Conservation (phyloP, 768 basidiomycete species). For the Asterophora lycoperdoides region DNA sequence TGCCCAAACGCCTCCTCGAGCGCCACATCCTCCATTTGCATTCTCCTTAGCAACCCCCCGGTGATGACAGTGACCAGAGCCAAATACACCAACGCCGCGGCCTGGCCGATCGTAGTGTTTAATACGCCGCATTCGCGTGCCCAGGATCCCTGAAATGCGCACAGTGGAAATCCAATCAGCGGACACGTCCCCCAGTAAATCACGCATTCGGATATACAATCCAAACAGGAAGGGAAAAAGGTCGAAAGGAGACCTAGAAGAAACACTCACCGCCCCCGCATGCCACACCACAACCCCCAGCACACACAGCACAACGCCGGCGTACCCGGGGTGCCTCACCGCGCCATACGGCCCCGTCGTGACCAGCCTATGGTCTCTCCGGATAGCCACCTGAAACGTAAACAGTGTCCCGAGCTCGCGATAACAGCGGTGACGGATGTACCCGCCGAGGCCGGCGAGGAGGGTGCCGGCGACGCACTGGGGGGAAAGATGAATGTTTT, state of each 20-base stretch:
- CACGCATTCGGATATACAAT: no score
- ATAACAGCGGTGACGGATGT: slow-evolving; percentile 40
- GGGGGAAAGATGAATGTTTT: slow-evolving; percentile 26
- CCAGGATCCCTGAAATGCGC: slow-evolving; percentile 42
- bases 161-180: not conserved
- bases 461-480: slow-evolving; percentile 34
- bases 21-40: slow-evolving; percentile 42
- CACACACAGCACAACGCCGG: slow-evolving; percentile 35
- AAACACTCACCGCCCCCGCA: slow-evolving; percentile 28
- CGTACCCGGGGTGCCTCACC: slow-evolving; percentile 51
- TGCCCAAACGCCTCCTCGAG: slow-evolving; percentile 37
- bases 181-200: no score
- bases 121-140: slow-evolving; percentile 38
- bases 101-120: slow-evolving; percentile 27
- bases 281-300: slow-evolving; percentile 34
- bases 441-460: slow-evolving; percentile 37
- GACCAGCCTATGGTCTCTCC: slow-evolving; percentile 41
- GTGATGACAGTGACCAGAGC: slow-evolving; percentile 28
- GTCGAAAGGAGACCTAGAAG: not conserved
- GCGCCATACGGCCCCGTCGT: slow-evolving; percentile 44
- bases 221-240: no score
- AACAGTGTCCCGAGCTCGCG: slow-evolving; percentile 43
- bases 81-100: slow-evolving; percentile 22
- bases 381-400: slow-evolving; percentile 51
- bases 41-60: slow-evolving; percentile 34